phyloP scores from a whole-genome alignment of 768 basidiomycete species.

The Serendipita vermifera region DNA sequence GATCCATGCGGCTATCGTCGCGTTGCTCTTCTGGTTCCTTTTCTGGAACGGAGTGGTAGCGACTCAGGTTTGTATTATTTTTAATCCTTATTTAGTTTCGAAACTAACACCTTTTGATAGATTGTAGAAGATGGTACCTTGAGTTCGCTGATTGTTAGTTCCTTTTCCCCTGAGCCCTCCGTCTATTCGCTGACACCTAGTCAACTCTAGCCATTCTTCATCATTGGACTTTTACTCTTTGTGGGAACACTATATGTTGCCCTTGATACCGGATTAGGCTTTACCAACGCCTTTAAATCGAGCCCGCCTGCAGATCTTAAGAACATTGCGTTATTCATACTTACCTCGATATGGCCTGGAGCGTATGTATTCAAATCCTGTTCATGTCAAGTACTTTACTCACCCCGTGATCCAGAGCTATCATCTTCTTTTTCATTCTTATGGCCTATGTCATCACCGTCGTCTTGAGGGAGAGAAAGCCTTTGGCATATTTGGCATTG shows the following conservation, averaged over 20 bases:
- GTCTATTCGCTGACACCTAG: not conserved
- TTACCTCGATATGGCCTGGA: constrained; percentile 70
- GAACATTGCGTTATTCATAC: constrained; percentile 65
- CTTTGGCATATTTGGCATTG: constrained; percentile 31
- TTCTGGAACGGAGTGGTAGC: constrained; percentile 16
- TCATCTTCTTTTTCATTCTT: constrained; percentile 52
- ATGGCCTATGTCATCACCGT: constrained; percentile 72
- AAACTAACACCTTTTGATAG: constrained; percentile 53
- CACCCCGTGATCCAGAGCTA: constrained; percentile 32
- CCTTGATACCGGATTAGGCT: constrained; percentile 62
- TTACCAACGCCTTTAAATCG: constrained; percentile 35
- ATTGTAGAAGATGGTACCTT: constrained; percentile 83
- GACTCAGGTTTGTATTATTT: constrained; percentile 23
- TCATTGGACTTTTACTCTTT: constrained; percentile 48
- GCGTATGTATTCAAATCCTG: constrained; percentile 34
- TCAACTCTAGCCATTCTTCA: constrained; percentile 42
- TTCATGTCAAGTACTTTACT: not conserved
- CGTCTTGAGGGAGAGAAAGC: constrained; percentile 64
- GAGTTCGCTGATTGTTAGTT: constrained; percentile 49
- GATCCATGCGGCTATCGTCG: constrained; percentile 66
- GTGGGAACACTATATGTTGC: constrained; percentile 69
- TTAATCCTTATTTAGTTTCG: not conserved
- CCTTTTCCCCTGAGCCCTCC: not conserved
- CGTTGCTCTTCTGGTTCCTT: constrained; percentile 65
- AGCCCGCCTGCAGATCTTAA: constrained; percentile 42